Conservation (phyloP, 106 monocot genomes). For the Apostasia shenzhenica region DNA sequence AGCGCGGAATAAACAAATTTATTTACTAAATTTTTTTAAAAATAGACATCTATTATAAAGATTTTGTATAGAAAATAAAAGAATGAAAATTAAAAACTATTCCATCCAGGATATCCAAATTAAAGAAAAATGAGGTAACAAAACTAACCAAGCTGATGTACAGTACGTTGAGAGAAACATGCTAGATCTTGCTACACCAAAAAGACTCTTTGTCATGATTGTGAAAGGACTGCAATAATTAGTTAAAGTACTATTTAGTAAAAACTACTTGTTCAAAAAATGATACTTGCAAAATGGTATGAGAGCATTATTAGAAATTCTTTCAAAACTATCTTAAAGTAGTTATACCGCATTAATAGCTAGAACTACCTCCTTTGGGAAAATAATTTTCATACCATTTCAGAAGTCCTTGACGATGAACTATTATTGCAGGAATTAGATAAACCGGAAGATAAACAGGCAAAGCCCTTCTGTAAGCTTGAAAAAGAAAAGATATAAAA, state of each 20-base stretch:
- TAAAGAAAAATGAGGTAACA: neutral
- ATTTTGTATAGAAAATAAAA: neutral
- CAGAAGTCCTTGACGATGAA: slow-evolving; percentile 75
- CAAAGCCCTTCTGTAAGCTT: slow-evolving; percentile 89
- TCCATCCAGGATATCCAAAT: neutral
- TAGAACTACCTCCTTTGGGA: neutral
- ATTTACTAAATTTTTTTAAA: no score
- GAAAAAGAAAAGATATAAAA: slow-evolving; percentile 58
- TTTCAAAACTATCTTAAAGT: no score
- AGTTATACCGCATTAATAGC: no score
- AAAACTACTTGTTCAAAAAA: no score
- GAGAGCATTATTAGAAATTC: no score
- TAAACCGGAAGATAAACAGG: slow-evolving; percentile 97
- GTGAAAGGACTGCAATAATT: slow-evolving; percentile 48
- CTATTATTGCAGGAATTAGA: slow-evolving; percentile 80
- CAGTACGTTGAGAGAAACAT: slow-evolving; percentile 81
- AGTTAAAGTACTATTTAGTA: no score
- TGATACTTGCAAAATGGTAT: no score
- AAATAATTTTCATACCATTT: slow-evolving; percentile 45
- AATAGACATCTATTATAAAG: no score
- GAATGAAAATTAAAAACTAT: neutral
- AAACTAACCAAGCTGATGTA: slow-evolving; percentile 81
- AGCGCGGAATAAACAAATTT: no score
- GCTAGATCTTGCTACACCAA: slow-evolving; percentile 88
- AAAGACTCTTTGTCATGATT: slow-evolving; percentile 73